These are phyloP conservation scores for Jacaranda copaia DNA, from an alignment of 257 asterid species.

Conservation along the genomic window DNA sequence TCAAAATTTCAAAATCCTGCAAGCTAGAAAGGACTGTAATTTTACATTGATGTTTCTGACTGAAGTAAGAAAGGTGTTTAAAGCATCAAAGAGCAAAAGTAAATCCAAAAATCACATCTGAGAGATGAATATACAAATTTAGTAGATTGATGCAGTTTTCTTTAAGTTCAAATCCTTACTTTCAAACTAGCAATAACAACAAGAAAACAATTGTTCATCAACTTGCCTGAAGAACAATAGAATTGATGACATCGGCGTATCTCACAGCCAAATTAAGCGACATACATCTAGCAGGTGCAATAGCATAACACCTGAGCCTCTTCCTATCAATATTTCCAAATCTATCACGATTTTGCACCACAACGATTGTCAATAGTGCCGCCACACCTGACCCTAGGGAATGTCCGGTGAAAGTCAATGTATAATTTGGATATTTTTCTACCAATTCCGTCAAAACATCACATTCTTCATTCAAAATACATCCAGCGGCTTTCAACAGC, in stretches of 20 bases:
- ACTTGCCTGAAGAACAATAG: slow-evolving; percentile 86
- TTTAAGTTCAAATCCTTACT: too few relatives aligned
- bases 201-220: slow-evolving; percentile 18
- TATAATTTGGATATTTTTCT: slow-evolving; percentile 68
- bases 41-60: too few relatives aligned
- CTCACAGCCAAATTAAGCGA: slow-evolving; percentile 85
- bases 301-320: slow-evolving; percentile 79
- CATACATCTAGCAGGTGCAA: slow-evolving; percentile 96
- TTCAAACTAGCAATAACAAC: neutral
- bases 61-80: too few relatives aligned
- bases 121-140: too few relatives aligned
- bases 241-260: slow-evolving; percentile 89
- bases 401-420: slow-evolving; percentile 82
- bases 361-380: slow-evolving; percentile 66
- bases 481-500: slow-evolving; percentile 75
- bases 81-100: too few relatives aligned
- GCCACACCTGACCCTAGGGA: slow-evolving; percentile 96
- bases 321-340: slow-evolving; percentile 76
- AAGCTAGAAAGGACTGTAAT: too few relatives aligned
- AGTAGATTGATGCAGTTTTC: too few relatives aligned
- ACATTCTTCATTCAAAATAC: slow-evolving; percentile 65
- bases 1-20: too few relatives aligned
- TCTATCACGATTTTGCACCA: slow-evolving; percentile 62
- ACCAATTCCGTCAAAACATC: slow-evolving; percentile 64
- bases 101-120: too few relatives aligned